These are phyloP conservation scores for Penstemon eatonii DNA, from an alignment of 257 asterid genomes.

Conservation along the genomic window DNA sequence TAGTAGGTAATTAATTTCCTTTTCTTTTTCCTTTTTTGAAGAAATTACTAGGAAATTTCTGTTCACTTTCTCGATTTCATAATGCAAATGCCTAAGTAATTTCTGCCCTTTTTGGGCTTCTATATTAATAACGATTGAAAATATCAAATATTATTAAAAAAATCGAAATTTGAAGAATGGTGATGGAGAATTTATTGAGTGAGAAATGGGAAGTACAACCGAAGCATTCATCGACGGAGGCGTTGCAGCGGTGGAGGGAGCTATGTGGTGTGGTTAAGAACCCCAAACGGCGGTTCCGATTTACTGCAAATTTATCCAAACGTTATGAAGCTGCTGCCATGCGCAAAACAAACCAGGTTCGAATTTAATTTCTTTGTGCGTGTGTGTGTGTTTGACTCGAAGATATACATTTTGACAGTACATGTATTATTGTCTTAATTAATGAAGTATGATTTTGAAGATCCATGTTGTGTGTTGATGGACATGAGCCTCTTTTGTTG, in stretches of 20 bases:
- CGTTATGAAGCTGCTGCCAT: slow-evolving; percentile 85
- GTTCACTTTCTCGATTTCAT: slow-evolving; percentile 8
- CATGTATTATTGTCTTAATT: neutral
- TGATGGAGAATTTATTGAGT: slow-evolving; percentile 87
- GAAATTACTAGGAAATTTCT: slow-evolving; percentile 29
- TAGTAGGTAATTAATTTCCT: neutral
- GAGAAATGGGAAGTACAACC: slow-evolving; percentile 81
- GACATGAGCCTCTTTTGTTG: too few relatives aligned
- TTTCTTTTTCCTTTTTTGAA: neutral
- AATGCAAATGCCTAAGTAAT: neutral
- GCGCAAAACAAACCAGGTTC: slow-evolving; percentile 88
- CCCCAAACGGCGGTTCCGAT: slow-evolving; percentile 83
- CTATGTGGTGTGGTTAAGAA: slow-evolving; percentile 95
- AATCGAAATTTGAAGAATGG: slow-evolving; percentile 40
- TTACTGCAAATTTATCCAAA: slow-evolving; percentile 87
- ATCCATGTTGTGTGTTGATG: too few relatives aligned
- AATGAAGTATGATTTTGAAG: neutral
- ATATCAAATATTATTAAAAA: neutral
- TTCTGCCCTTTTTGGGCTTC: slow-evolving; percentile 2
- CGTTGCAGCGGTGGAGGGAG: slow-evolving; percentile 75
- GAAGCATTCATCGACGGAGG: slow-evolving; percentile 75
- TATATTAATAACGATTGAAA: neutral
- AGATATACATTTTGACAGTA: too few relatives aligned
- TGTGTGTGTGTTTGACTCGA: too few relatives aligned
- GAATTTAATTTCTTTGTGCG: neutral